phyloP scores from a whole-genome alignment of 176 grass and related monocot genomes.

The Themeda triandra region DNA sequence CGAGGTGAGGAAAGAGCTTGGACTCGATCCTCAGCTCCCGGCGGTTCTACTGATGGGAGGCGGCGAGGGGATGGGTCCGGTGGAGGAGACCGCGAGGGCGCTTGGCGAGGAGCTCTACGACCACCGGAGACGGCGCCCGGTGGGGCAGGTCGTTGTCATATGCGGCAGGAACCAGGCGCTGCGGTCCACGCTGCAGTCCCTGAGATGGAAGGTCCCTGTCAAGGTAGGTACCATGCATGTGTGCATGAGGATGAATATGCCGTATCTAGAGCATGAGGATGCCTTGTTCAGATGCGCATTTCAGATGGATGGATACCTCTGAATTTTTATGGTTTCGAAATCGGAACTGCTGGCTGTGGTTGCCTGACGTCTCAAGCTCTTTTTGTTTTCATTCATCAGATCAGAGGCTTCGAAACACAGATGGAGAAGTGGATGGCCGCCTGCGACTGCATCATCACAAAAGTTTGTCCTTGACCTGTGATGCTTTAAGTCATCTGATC shows the following conservation, averaged over 20 bases:
- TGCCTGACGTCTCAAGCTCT: not conserved
- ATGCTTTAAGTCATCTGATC: not conserved
- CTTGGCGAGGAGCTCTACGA: slow-evolving; percentile 64
- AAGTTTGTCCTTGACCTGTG: slow-evolving; percentile 23
- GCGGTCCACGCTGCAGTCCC: slow-evolving; percentile 35
- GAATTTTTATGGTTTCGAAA: not conserved
- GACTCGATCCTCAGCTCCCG: slow-evolving; percentile 53
- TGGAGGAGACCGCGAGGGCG: slow-evolving; percentile 62
- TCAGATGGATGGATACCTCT: not conserved
- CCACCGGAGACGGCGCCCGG: slow-evolving; percentile 18
- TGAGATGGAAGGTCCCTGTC: slow-evolving; percentile 61
- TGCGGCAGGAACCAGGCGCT: slow-evolving; percentile 71
- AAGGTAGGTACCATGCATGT: slow-evolving; percentile 47
- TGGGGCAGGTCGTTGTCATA: slow-evolving; percentile 66
- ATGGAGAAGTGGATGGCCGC: slow-evolving; percentile 91
- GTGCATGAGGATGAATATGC: not conserved
- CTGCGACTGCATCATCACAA: slow-evolving; percentile 93
- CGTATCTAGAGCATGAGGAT: not conserved
- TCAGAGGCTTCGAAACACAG: slow-evolving; percentile 78
- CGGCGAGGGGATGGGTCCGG: slow-evolving; percentile 84
- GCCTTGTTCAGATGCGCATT: slow-evolving; percentile 29
- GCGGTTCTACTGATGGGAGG: slow-evolving; percentile 84
- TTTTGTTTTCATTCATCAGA: slow-evolving; percentile 30
- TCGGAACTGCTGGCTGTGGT: not conserved
- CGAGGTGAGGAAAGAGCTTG: slow-evolving; percentile 61